phyloP scores from a whole-genome alignment of 371 early-diverging fungal species.

The Nematocida sp. region DNA sequence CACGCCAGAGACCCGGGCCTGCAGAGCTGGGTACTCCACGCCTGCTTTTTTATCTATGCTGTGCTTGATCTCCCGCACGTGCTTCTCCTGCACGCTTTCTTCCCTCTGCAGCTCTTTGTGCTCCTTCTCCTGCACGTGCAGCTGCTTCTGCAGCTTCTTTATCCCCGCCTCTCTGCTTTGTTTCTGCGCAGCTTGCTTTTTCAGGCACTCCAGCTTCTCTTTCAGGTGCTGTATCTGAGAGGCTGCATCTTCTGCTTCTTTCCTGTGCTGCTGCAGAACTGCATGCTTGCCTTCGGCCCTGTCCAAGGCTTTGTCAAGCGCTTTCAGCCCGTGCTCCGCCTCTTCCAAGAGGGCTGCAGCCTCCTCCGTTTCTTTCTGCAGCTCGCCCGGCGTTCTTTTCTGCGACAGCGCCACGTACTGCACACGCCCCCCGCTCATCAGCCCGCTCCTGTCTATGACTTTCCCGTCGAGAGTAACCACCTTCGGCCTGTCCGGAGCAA shows the following conservation, averaged over 20 bases:
- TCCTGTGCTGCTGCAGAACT: background rate
- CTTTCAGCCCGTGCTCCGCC: conserved; percentile 5
- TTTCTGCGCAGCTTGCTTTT: background rate
- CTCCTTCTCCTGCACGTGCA: conserved; percentile 68
- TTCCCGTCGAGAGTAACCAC: conserved; percentile 92
- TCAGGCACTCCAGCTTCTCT: background rate
- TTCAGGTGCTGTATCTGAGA: background rate
- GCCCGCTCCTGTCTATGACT: conserved; percentile 84
- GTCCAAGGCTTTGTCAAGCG: conserved; percentile 11
- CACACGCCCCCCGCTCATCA: conserved; percentile 69
- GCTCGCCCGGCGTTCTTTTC: conserved; percentile 66
- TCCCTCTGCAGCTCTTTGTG: conserved; percentile 66
- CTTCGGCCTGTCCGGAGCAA: conserved; percentile 70
- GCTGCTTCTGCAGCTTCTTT: conserved; percentile 68
- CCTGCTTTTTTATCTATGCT: background rate
- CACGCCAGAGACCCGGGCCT: conserved; percentile 1
- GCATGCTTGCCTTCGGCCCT: background rate
- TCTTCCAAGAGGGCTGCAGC: conserved; percentile 51
- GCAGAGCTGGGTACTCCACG: background rate
- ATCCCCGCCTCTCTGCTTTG: conserved; percentile 66
- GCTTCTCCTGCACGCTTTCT: conserved; percentile 9
- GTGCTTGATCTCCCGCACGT: background rate
- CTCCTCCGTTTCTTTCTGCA: conserved; percentile 66
- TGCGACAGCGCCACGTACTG: conserved; percentile 30
- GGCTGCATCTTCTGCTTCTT: background rate